phyloP scores from a whole-genome alignment of 1,284 basidiomycete genomes.

The Tetrapyrgos nigripes region DNA sequence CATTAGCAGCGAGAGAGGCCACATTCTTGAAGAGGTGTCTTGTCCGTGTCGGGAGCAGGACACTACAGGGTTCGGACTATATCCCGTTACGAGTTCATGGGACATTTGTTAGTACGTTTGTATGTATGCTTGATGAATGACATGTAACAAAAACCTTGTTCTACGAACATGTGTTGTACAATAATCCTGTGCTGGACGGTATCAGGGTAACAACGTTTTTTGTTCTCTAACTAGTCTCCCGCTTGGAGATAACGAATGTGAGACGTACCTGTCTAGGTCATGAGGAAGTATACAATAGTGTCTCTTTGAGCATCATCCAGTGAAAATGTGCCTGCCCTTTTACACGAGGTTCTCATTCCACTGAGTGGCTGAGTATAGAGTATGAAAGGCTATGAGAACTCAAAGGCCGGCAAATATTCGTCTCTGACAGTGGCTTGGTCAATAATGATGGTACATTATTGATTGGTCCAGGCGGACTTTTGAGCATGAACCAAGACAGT shows the following conservation, averaged over 20 bases:
- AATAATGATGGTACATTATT: too few relatives aligned
- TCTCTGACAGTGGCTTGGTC: too few relatives aligned
- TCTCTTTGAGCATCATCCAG: too few relatives aligned
- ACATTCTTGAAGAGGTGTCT: constrained; percentile 4
- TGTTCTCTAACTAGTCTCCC: not conserved
- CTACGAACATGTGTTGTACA: not conserved
- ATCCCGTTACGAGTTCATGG: constrained; percentile 7
- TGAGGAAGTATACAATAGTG: not conserved
- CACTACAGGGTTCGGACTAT: constrained; percentile 7
- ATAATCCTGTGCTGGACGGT: not conserved
- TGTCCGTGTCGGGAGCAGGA: not conserved
- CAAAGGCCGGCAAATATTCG: not conserved
- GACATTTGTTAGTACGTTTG: constrained; percentile 14
- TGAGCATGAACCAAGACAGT: too few relatives aligned
- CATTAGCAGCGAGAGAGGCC: not conserved
- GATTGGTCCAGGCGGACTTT: too few relatives aligned
- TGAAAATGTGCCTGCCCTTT: not conserved
- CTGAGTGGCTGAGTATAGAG: not conserved
- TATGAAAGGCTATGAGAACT: not conserved
- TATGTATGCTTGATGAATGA: constrained; percentile 7
- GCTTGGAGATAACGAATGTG: not conserved
- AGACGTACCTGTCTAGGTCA: not conserved
- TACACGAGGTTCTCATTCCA: not conserved
- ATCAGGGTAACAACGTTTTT: not conserved
- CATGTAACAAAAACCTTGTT: not conserved